Evolutionary conservation across 2,329 filamentous ascomycete species (phyloP).

Genomic region (Botrytis hyacinthi): DNA sequence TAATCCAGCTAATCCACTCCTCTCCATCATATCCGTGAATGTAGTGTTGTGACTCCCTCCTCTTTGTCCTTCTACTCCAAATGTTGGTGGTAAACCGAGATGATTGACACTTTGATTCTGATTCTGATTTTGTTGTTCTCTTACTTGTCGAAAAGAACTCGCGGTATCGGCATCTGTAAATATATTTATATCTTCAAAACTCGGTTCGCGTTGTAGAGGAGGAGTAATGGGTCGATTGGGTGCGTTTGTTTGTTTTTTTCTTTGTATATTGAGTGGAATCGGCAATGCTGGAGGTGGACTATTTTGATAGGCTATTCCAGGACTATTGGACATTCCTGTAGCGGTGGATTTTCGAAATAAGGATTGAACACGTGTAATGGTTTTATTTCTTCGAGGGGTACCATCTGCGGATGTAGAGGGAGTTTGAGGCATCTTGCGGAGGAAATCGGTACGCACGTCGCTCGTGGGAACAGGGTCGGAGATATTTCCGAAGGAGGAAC

Average conservation of each 20-base stretch:
- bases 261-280: slow-evolving; percentile 29
- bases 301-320: not conserved
- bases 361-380: slow-evolving; percentile 31
- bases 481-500: slow-evolving; percentile 48
- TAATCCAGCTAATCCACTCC: slow-evolving; percentile 43
- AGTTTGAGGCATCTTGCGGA: slow-evolving; percentile 40
- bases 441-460: slow-evolving; percentile 53
- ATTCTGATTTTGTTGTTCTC: not conserved
- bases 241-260: not conserved
- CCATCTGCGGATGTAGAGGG: slow-evolving; percentile 26
- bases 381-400: slow-evolving; percentile 20
- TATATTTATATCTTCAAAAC: slow-evolving; percentile 52
- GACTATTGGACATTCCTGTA: not conserved
- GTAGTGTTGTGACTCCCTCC: slow-evolving; percentile 41
- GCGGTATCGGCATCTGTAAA: slow-evolving; percentile 51
- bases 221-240: slow-evolving; percentile 37
- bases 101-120: not conserved
- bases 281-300: slow-evolving; percentile 24
- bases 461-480: slow-evolving; percentile 52
- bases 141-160: slow-evolving; percentile 30
- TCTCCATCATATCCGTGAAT: slow-evolving; percentile 54
- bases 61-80: not conserved
- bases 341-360: slow-evolving; percentile 33
- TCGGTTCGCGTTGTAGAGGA: slow-evolving; percentile 44
- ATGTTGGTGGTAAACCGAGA: not conserved